A percentile compares a stretch with the other conserved stretches of the same genome.
phyloP scores from a whole-genome alignment of 1,139 yeast species.

The Candida sp. region DNA sequence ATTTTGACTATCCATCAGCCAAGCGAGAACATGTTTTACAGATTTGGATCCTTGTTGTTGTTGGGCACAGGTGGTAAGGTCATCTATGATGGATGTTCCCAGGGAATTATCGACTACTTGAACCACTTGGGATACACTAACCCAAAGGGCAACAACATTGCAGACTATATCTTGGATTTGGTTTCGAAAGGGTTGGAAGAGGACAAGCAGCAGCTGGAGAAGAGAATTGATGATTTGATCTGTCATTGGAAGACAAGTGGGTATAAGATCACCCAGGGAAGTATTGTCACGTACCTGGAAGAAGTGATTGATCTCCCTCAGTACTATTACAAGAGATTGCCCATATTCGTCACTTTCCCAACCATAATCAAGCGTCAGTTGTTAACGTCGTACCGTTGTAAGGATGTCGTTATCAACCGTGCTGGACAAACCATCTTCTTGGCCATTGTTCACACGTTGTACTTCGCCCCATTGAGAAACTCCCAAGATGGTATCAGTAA shows the following conservation, averaged over 20 bases:
- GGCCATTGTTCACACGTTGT: conserved; percentile 69
- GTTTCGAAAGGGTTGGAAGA: conserved; percentile 54
- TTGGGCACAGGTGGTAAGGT: conserved; percentile 77
- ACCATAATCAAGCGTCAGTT: conserved; percentile 38
- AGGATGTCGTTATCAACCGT: conserved; percentile 68
- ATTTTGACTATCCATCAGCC: conserved; percentile 90
- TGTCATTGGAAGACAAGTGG: conserved; percentile 36
- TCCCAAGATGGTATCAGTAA: conserved; percentile 62
- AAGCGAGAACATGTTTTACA: conserved; percentile 61
- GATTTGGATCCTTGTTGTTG: conserved; percentile 69
- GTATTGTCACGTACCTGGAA: conserved; percentile 6
- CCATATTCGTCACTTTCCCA: conserved; percentile 28
- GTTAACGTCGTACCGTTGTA: conserved; percentile 58
- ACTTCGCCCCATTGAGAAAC: conserved; percentile 70
- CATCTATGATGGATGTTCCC: conserved; percentile 53
- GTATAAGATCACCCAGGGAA: conserved; percentile 6
- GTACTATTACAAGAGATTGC: conserved; percentile 23
- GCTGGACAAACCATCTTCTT: conserved; percentile 69
- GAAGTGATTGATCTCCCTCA: conserved; percentile 21
- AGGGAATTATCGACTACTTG: conserved; percentile 49
- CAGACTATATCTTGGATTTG: conserved; percentile 75
- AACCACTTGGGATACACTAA: conserved; percentile 50
- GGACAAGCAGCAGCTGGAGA: conserved; percentile 28
- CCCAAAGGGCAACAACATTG: conserved; percentile 67
- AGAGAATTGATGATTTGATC: conserved; percentile 39